Evolutionary conservation across 805 yeast species (phyloP), one percentile per base, ranked within the genome.

Genomic region (Yamadazyma sp.): DNA sequence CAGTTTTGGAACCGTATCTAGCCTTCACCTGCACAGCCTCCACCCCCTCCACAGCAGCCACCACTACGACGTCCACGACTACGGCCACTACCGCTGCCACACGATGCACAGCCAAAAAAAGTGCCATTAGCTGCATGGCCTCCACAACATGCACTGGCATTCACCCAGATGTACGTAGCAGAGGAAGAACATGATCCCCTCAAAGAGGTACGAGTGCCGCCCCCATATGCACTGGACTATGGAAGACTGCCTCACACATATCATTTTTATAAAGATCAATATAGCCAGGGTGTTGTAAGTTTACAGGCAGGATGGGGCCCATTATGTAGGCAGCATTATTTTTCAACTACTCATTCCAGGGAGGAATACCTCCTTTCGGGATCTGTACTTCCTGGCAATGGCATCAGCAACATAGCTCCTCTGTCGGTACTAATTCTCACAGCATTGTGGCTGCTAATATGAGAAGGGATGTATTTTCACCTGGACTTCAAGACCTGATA

Each of bases 201-300:
- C 12, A 30, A 9, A 8, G n/a, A 9, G 8, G 9, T n/a, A 12
- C 14, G 3, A 5, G 4, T 6, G 13, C 8, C 12, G 19, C 11
- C 16, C 6, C 25, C 29, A 26, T 32, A 34, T 11, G 32, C 25
- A 27, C 37, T 34, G 11, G 37, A 24, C n/a, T 6, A 11, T 34
- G 32, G 10, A 34, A 8, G 6, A 34, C 25, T 8, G 18, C 11
- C 11, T 19, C 32, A 26, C 37, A 34, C 20, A 34, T 10, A 6
- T 32, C 37, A 19, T 26, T 34, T 13, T 19, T 13, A 13, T 34
- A 34, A 18, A 26, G 28, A 4, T 27, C 12, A 6, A 34, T 6
- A 24, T 24, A 22, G 5, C 20, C 27, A 3, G 5, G 15, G 10
- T 30, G 3, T 6, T 15, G 12, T 9, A n/a, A 6, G 11, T 10